Evolutionary conservation across 2,329 filamentous ascomycete species (phyloP).

Genomic region (Penicillium fuscoglaucum): DNA sequence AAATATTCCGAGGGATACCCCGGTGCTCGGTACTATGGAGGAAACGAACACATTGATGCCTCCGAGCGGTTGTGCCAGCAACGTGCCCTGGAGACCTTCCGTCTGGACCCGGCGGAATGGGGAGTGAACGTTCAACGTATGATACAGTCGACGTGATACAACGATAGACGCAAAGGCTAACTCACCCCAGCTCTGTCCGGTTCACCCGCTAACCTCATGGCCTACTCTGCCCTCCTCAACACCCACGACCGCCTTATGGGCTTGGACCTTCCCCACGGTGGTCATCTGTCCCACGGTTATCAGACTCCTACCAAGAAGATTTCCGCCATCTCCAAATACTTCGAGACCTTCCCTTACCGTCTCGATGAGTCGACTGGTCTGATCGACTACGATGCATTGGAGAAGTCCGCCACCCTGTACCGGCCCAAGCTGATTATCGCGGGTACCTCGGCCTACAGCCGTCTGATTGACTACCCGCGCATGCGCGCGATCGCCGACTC

Average conservation of each 20-base stretch:
- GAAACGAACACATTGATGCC: conserved; percentile 93
- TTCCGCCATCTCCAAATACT: conserved; percentile 97
- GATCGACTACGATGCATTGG: conserved; percentile 93
- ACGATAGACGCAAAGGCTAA: conserved; percentile 18
- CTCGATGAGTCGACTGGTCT: conserved; percentile 75
- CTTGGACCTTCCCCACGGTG: conserved; percentile 89
- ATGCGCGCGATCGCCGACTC: conserved; percentile 96
- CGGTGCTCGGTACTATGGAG: conserved; percentile 92
- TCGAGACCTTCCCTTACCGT: conserved; percentile 97
- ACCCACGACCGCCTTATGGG: conserved; percentile 97
- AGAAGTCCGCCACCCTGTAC: conserved; percentile 87
- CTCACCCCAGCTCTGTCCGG: conserved; percentile 68
- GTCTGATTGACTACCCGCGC: conserved; percentile 91
- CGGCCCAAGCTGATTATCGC: conserved; percentile 95
- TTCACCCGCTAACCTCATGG: conserved; percentile 72
- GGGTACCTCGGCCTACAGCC: conserved; percentile 97
- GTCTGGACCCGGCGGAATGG: conserved; percentile 82
- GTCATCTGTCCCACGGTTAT: conserved; percentile 95
- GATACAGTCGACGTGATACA: conserved; percentile 30
- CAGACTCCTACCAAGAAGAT: conserved; percentile 96
- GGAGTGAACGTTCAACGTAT: conserved; percentile 91
- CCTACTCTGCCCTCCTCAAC: conserved; percentile 94
- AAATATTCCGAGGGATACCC: conserved; percentile 99
- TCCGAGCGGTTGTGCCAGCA: conserved; percentile 87
- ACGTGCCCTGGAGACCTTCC: conserved; percentile 83